These are phyloP conservation scores for Botrytis porri DNA, from an alignment of 2,329 filamentous ascomycete species.

Conservation along the genomic window DNA sequence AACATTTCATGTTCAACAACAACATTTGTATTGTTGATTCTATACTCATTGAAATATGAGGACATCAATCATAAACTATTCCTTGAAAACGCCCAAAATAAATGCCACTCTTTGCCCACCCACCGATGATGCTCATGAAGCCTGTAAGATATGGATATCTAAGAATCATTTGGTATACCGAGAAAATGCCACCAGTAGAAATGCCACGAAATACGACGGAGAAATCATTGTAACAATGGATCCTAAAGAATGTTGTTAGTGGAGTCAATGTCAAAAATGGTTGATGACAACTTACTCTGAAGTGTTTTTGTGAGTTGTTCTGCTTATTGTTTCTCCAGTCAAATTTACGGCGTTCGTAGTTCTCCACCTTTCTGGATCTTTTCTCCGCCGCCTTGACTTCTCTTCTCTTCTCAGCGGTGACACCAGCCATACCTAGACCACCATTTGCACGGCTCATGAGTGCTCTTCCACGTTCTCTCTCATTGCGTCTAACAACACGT, in stretches of 20 bases:
- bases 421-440: conserved; percentile 73
- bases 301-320: conserved; percentile 66
- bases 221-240: conserved; percentile 38
- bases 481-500: conserved; percentile 41
- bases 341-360: conserved; percentile 59
- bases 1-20: background rate
- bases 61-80: conserved; percentile 12
- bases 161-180: conserved; percentile 6
- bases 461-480: conserved; percentile 49
- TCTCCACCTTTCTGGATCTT: conserved; percentile 63
- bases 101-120: conserved; percentile 3
- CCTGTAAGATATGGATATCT: conserved; percentile 14
- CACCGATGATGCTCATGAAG: conserved; percentile 14
- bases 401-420: conserved; percentile 70
- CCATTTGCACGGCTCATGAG: conserved; percentile 67
- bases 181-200: conserved; percentile 18
- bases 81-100: conserved; percentile 9
- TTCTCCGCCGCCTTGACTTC: conserved; percentile 65
- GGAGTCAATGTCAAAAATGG: conserved; percentile 4
- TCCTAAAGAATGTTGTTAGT: conserved; percentile 35
- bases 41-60: background rate
- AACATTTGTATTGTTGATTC: background rate
- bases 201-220: conserved; percentile 11
- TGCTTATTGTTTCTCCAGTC: conserved; percentile 70
- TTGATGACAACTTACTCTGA: conserved; percentile 49